Evolutionary conservation across 306 rosid genomes (phyloP).

Genomic region (Geum urbanum): DNA sequence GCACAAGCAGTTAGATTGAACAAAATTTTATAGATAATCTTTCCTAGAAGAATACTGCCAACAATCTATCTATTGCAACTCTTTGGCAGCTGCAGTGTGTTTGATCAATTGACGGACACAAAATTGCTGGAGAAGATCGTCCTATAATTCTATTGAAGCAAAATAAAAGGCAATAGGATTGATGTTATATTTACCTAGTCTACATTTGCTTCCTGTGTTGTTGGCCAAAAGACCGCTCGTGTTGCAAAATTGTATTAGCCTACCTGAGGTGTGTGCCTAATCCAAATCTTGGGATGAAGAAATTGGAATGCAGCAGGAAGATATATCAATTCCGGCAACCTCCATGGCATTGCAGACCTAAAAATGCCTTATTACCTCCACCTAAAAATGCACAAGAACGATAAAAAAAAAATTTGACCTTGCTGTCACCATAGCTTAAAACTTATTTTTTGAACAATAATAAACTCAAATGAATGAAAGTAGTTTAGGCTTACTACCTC

Average conservation of each 20-base stretch:
- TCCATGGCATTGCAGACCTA: constrained; percentile 99
- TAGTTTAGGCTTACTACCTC: constrained; percentile 48
- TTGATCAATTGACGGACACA: not conserved
- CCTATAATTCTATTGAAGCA: constrained; percentile 29
- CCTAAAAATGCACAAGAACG: too few relatives aligned
- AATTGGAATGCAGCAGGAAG: constrained; percentile 65
- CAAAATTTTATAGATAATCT: not conserved
- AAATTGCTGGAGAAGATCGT: constrained; percentile 7
- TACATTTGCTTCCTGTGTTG: constrained; percentile 14
- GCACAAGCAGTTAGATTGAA: not conserved
- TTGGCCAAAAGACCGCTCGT: not conserved
- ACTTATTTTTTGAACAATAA: too few relatives aligned
- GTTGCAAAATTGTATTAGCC: constrained; percentile 10
- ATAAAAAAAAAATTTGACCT: too few relatives aligned
- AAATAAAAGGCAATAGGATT: constrained; percentile 48
- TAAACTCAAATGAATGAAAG: too few relatives aligned
- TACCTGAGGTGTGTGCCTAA: constrained; percentile 17
- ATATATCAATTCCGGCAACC: constrained; percentile 88
- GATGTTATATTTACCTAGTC: constrained; percentile 34
- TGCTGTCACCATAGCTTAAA: too few relatives aligned
- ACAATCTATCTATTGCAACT: not conserved
- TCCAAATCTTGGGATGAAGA: constrained; percentile 23
- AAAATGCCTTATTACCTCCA: too few relatives aligned
- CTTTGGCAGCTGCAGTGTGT: not conserved
- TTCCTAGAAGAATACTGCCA: not conserved